Conservation (phyloP, 208 protist genomes). For the Trypanosoma mega region DNA sequence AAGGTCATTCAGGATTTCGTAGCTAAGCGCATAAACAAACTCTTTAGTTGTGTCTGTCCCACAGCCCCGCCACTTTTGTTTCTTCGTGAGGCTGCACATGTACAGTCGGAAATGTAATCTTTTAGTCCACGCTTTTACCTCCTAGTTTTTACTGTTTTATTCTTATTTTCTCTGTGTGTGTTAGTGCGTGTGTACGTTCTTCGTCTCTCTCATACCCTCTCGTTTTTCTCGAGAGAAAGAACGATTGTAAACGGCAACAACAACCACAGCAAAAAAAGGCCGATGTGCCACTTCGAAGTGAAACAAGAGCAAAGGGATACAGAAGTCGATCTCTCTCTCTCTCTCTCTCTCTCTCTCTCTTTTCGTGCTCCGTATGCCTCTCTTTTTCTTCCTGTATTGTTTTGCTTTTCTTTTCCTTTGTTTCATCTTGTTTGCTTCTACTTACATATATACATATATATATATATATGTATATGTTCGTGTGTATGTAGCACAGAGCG, state of each 20-base stretch:
- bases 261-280: too few relatives aligned
- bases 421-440: not conserved
- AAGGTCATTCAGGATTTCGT: slow-evolving; percentile 65
- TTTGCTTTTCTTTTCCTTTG: not conserved
- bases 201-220: too few relatives aligned
- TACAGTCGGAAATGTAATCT: slow-evolving; percentile 16
- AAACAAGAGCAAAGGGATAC: too few relatives aligned
- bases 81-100: slow-evolving; percentile 15
- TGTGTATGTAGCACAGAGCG: not conserved
- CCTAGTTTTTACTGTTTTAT: not conserved
- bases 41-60: slow-evolving; percentile 55
- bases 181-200: too few relatives aligned
- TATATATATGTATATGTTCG: not conserved
- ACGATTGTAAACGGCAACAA: too few relatives aligned
- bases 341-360: too few relatives aligned
- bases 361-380: too few relatives aligned
- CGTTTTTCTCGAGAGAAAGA: too few relatives aligned
- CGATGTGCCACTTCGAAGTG: too few relatives aligned
- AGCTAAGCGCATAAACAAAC: slow-evolving; percentile 46
- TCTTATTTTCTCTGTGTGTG: not conserved
- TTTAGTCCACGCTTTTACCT: not conserved
- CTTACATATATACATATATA: not conserved
- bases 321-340: too few relatives aligned
- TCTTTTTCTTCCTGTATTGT: not conserved
- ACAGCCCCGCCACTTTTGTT: slow-evolving; percentile 47